A percentile compares a stretch with the other conserved stretches of the same genome.
Conservation (phyloP, 1,139 yeast species). For the Yamadazyma taylorii region DNA sequence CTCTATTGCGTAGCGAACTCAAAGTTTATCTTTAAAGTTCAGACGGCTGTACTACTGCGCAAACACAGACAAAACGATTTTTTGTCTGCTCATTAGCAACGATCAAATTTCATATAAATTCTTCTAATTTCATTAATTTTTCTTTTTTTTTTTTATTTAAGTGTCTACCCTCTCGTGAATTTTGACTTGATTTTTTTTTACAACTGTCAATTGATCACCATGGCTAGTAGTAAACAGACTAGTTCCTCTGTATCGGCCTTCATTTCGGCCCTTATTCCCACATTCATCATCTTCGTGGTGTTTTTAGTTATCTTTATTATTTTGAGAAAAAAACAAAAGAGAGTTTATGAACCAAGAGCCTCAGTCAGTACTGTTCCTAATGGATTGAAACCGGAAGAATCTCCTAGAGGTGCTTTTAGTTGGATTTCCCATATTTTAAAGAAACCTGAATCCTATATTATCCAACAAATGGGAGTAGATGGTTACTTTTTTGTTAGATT, state of each 20-base stretch:
- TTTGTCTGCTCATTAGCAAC: too few relatives aligned
- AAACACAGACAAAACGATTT: too few relatives aligned
- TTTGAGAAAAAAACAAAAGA: conserved; percentile 60
- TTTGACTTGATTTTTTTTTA: not conserved
- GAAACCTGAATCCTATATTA: conserved; percentile 64
- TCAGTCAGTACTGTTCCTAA: conserved; percentile 41
- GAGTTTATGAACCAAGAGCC: conserved; percentile 83
- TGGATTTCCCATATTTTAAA: conserved; percentile 56
- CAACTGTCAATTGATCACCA: conserved; percentile 1
- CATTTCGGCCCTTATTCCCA: conserved; percentile 40
- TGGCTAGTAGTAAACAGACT: conserved; percentile 7
- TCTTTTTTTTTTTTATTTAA: too few relatives aligned
- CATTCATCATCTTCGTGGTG: conserved; percentile 49
- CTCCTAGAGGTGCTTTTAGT: conserved; percentile 54
- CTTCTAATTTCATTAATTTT: too few relatives aligned
- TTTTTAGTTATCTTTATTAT: conserved; percentile 60
- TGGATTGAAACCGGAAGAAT: conserved; percentile 49
- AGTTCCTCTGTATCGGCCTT: conserved; percentile 42
- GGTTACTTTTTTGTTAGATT: conserved; percentile 87
- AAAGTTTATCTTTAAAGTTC: too few relatives aligned
- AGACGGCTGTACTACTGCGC: too few relatives aligned
- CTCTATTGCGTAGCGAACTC: too few relatives aligned
- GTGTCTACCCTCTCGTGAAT: too few relatives aligned
- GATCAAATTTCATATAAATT: too few relatives aligned
- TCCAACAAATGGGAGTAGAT: conserved; percentile 82